Evolutionary conservation across 495 filamentous ascomycete species (phyloP), one percentile per base, ranked within the genome.

Genomic region (Tuber magnatum): DNA sequence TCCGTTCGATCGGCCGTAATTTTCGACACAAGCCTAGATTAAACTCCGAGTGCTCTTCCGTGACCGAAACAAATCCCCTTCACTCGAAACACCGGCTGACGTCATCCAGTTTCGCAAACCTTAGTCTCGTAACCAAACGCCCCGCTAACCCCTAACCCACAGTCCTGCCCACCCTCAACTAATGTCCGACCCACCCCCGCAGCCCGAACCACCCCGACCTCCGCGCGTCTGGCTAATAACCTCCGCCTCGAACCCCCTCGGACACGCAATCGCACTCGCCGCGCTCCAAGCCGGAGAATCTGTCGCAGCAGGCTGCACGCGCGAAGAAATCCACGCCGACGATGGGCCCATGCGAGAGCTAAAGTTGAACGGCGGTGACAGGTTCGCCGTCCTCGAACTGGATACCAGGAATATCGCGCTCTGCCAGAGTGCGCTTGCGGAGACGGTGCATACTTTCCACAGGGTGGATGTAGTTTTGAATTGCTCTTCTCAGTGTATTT

Each of bases 391-490:
- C 72, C 69, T 80, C 51, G 78, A 80, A 42, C 61, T 80, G 20
- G 78, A 80, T 48, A 72, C 72, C 40, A 86, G 88, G 73, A 83
- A 86, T 71, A 88, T 89, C 85, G 86, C 87, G 51, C 85, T 87
- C 78, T 88, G 87, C 80, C 94, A 97, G 82, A 91, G 93, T 69
- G 92, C 93, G 16, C 87, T 98, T 72, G 94, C 95, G 71, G 91
- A 97, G 83, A 91, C 92, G 28, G 89, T 94, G 35, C 88, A 91
- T 73, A 87, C 89, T 4, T 99, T 96, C 85, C 93, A 94, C 38
- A 88, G 90, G 73, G 88, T 98, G 44, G 95, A 99, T 83, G 93
- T 97, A 68, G 84, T 97, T 73, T 87, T 97, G 46, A 94, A 92
- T 83, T 95, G 92, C 84, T 75, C 83, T 76, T 71, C 71, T 41